These are phyloP conservation scores for Schizopora paradoxa DNA, from an alignment of 1,284 basidiomycete genomes.

Conservation along the genomic window DNA sequence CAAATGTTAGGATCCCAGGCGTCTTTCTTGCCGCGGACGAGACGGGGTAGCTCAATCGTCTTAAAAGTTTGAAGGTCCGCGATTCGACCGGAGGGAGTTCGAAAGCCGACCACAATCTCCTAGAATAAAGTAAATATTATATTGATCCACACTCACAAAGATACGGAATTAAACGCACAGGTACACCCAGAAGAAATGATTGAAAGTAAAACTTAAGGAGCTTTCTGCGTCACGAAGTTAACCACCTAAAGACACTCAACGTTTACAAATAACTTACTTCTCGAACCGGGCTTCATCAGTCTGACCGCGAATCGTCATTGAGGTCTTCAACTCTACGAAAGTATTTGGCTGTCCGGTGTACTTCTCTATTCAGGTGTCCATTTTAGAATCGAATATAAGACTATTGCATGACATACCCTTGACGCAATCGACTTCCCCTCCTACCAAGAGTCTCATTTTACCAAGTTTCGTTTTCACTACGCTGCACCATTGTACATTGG, in stretches of 20 bases:
- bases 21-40: slow-evolving; percentile 67
- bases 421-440: slow-evolving; percentile 95
- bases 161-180: slow-evolving; percentile 53
- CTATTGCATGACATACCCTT: slow-evolving; percentile 41
- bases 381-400: slow-evolving; percentile 2
- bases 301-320: slow-evolving; percentile 65
- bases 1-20: slow-evolving; percentile 78
- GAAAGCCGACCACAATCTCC: slow-evolving; percentile 90
- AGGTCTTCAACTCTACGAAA: slow-evolving; percentile 93
- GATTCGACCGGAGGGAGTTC: slow-evolving; percentile 70
- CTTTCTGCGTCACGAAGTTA: too few relatives aligned
- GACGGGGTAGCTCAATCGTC: slow-evolving; percentile 65
- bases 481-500: slow-evolving; percentile 94
- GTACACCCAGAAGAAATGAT: slow-evolving; percentile 88
- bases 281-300: slow-evolving; percentile 78
- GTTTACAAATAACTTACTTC: slow-evolving; percentile 48
- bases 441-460: slow-evolving; percentile 75
- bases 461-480: slow-evolving; percentile 89
- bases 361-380: slow-evolving; percentile 35
- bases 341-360: slow-evolving; percentile 56
- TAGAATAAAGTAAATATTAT: slow-evolving; percentile 28
- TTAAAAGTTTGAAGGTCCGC: slow-evolving; percentile 61
- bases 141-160: not conserved
- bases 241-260: slow-evolving; percentile 5
- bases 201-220: slow-evolving; percentile 95